Base-by-base conservation (phyloP, 805 yeast genomes). In the Starmerella asiatica region DNA sequence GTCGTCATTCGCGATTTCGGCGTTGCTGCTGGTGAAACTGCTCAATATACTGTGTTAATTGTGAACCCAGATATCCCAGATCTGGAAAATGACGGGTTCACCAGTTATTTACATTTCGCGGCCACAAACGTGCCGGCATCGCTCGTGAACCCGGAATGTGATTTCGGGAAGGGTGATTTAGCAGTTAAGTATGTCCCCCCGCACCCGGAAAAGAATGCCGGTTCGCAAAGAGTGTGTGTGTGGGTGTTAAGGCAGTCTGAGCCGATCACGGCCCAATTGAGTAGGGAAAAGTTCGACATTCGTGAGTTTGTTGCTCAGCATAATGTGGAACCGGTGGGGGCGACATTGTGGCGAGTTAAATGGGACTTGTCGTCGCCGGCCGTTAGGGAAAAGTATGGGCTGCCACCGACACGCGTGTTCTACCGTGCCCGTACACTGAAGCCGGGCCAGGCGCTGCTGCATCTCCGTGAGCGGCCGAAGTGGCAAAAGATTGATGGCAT, bases 51-150 rank as follows among this genome's bases (percentile, higher is more conserved):
- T 0, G 68, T 86, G 7, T 57, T 88, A 33, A 61, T 91, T 36
- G 91, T 91, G 21, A 86, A 88, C 57, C 95, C 96, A 15, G 98
- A 91, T 60, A 73, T 76, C 33, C 95, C 97, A 14, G 85, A 85
- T 54, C 52, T 82, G 40, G 68, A 59, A 33, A 67, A 61, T 29
- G 86, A 88, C 62, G 60, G 80, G 1, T 88, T 60, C 64, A 67
- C 66, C 40, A 81, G 93, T 2, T 70, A 75, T 3, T 64, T 91
- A 46, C 79, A 76, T 50, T 86, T 81, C 71, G 94, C 83, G 2
- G 66, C 86, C 44, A 59, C 71, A 37, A 79, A 88, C 56, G 68
- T 86, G 23, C 66, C 71, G 33, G 58, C 83, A 24, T 60, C 69
- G 24, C 73, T 74, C 51, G 67, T 67, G 43, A 73, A 76, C 46